phyloP scores from a whole-genome alignment of 805 yeast species.

The Torulaspora franciscae region DNA sequence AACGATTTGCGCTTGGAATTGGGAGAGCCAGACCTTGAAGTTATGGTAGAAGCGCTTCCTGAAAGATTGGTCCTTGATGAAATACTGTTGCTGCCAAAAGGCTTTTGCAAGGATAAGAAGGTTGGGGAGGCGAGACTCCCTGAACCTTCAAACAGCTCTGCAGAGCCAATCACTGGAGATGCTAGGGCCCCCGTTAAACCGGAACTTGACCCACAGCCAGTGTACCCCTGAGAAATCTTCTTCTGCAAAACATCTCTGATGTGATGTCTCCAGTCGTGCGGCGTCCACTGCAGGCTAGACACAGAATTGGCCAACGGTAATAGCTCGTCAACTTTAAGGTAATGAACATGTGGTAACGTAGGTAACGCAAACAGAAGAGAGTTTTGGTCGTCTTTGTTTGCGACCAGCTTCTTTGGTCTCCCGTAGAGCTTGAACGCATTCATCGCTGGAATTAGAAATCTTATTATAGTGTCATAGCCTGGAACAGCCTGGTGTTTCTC shows the following conservation, averaged over 20 bases:
- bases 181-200: constrained; percentile 57
- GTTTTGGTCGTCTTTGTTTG: constrained; percentile 49
- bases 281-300: constrained; percentile 48
- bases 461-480: constrained; percentile 66
- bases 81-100: constrained; percentile 5
- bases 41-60: constrained; percentile 4
- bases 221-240: constrained; percentile 57
- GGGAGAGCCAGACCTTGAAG: constrained; percentile 9
- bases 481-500: constrained; percentile 66
- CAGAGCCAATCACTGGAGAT: constrained; percentile 43
- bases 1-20: constrained; percentile 1
- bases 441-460: constrained; percentile 63
- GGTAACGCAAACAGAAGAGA: constrained; percentile 71
- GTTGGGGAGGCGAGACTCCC: constrained; percentile 21
- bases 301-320: constrained; percentile 37
- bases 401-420: constrained; percentile 58
- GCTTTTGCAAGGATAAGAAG: constrained; percentile 13
- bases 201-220: constrained; percentile 69
- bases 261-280: constrained; percentile 53
- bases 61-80: constrained; percentile 4
- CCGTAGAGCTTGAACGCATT: constrained; percentile 71
- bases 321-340: constrained; percentile 57
- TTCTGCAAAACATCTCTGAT: constrained; percentile 52
- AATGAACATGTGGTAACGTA: constrained; percentile 62
- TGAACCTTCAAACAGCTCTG: constrained; percentile 31